Evolutionary conservation across 2,329 filamentous ascomycete genomes (phyloP), one percentile per base, ranked within the genome.

Genomic region (Fusarium nygamai): DNA sequence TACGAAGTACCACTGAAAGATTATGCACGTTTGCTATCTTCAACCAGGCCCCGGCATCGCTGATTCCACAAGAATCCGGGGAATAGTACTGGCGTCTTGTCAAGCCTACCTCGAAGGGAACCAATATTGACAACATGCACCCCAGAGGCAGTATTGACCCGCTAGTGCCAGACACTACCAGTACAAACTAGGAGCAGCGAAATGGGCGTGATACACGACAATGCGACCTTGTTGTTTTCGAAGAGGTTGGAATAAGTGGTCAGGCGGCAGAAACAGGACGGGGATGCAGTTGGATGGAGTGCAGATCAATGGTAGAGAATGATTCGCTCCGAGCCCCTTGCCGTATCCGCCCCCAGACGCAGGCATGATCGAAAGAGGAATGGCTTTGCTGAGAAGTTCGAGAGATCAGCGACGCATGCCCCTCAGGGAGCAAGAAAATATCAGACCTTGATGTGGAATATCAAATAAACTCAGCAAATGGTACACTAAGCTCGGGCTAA

Each of bases 241-340:
- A 73, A 68, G 64, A 70, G 76, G 72, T 78, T 78, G 72, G 75
- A 71, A 67, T 61, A 67, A 46, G 57, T 76, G 68, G 77, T 78
- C 77, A 78, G 76, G 74, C 76, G 76, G 75, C 75, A 76, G 75
- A 72, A 69, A 64, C 53, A 74, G 66, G 66, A 63, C 51, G 58
- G 65, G 65, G 59, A 77, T 54, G 57, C 53, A 65, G 61, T 66
- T 74, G 75, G 58, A 74, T 72, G 75, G 71, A 67, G 74, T 75
- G 72, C 62, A 66, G 64, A 70, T 57, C 56, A 47, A 71, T 27
- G 60, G 46, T 17, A 38, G 46, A 36, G n/a, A 71, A 34, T 77
- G 72, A 78, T 78, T 78, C 71, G 77, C 46, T 64, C 48, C 33
- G 38, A 44, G 46, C n/a, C 60, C 64, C 67, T 61, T 66, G 48